A percentile compares a stretch with the other conserved stretches of the same genome.
Evolutionary conservation across 306 rosid species (phyloP).

Genomic region (Dalbergia oliveri): DNA sequence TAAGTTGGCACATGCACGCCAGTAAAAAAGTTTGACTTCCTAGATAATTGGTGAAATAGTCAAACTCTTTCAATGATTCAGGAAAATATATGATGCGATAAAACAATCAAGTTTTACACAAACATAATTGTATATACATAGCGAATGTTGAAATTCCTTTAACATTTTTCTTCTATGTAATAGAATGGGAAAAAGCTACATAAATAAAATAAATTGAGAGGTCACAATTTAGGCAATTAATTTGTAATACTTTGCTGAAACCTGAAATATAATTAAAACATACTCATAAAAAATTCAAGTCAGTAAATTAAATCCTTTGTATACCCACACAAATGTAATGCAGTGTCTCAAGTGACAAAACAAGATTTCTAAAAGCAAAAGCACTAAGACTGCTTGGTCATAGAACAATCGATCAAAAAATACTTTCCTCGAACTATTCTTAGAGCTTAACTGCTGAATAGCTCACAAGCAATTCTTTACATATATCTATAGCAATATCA

Average conservation of each 20-base stretch:
- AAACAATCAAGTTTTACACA: neutral
- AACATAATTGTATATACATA: neutral
- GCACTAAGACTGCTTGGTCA: neutral
- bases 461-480: conserved; percentile 1
- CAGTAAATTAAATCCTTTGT: neutral
- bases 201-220: conserved; percentile 14
- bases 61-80: neutral
- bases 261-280: neutral
- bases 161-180: neutral
- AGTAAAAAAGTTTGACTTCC: neutral
- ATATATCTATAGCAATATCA: neutral
- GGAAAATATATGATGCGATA: neutral
- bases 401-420: conserved; percentile 14
- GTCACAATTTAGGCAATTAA: neutral
- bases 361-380: conserved; percentile 14
- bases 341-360: conserved; percentile 5
- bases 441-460: conserved; percentile 17
- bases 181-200: neutral
- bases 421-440: neutral
- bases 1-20: neutral
- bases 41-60: neutral
- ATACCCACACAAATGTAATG: conserved; percentile 4
- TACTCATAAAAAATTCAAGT: too few relatives aligned
- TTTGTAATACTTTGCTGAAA: neutral
- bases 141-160: neutral